Evolutionary conservation across 139 green algal genomes (phyloP).

Genomic region (Chlamydomonas asymmetrica): DNA sequence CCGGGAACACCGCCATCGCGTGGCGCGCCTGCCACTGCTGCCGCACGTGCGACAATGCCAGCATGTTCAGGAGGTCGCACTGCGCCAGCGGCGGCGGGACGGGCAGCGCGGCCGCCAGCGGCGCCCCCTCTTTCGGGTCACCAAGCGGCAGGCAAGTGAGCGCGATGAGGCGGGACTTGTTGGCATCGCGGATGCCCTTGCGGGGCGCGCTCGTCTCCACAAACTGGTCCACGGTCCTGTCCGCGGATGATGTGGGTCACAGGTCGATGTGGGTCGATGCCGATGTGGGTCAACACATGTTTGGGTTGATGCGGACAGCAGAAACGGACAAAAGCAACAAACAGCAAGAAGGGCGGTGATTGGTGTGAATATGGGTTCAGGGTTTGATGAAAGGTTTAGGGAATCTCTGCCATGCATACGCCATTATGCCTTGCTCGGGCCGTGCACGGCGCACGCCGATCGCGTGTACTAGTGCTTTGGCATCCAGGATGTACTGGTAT

Average conservation of each 20-base stretch:
- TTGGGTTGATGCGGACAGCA: too few species aligned
- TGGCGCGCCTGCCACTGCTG: constrained; percentile 18
- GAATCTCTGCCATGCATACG: too few species aligned
- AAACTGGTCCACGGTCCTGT: constrained; percentile 43
- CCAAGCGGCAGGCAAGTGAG: constrained; percentile 21
- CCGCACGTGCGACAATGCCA: neutral
- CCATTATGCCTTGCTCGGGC: too few species aligned
- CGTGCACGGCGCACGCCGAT: too few species aligned
- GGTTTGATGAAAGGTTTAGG: too few species aligned
- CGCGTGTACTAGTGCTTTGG: too few species aligned
- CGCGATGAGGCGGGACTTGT: constrained; percentile 33
- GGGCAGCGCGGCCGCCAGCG: neutral
- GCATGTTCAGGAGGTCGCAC: constrained; percentile 4
- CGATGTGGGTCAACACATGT: too few species aligned
- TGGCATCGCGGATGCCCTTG: constrained; percentile 41
- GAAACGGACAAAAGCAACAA: constrained; percentile 7
- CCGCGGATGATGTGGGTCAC: neutral
- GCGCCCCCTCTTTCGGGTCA: neutral
- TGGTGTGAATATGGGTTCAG: neutral
- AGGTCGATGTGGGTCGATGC: too few species aligned
- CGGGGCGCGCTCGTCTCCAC: constrained; percentile 23
- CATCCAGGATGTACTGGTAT: too few species aligned
- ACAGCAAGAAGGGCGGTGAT: neutral
- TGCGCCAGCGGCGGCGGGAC: constrained; percentile 21
- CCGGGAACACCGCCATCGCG: constrained; percentile 29